These are phyloP conservation scores for Mortierella polycephala DNA, from an alignment of 371 early-diverging fungal species.

Conservation along the genomic window DNA sequence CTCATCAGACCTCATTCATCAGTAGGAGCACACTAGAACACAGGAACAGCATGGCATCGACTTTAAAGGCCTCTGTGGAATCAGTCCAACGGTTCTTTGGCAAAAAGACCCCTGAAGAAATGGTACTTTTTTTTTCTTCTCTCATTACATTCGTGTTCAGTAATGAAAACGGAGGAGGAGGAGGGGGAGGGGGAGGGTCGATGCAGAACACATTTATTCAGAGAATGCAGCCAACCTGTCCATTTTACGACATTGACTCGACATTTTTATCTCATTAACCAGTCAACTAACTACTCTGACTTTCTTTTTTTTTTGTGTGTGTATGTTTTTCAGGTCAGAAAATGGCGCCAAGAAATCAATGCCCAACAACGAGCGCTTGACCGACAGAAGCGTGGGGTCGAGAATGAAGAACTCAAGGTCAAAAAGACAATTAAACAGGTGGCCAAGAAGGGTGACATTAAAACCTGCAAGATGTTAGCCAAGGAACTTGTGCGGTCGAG, in stretches of 20 bases:
- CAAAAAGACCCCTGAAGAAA: constrained; percentile 71
- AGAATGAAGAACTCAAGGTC: constrained; percentile 85
- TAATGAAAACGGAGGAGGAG: background rate
- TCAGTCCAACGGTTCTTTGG: constrained; percentile 71
- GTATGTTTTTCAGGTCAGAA: constrained; percentile 75
- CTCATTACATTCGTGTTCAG: background rate
- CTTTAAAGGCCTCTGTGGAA: constrained; percentile 40
- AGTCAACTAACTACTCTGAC: background rate
- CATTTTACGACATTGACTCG: too few species aligned
- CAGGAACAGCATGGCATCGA: constrained; percentile 38
- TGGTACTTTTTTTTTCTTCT: constrained; percentile 54
- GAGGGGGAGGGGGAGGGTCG: too few species aligned
- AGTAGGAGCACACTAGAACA: too few species aligned
- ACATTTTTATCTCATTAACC: background rate
- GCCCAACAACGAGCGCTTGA: constrained; percentile 91
- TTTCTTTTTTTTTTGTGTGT: background rate
- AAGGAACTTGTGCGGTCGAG: constrained; percentile 86
- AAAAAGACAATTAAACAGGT: constrained; percentile 83
- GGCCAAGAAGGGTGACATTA: constrained; percentile 87
- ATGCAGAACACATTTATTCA: too few species aligned
- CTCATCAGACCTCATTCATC: too few species aligned
- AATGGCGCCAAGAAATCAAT: constrained; percentile 90
- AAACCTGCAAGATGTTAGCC: constrained; percentile 83
- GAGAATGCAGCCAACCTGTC: too few species aligned
- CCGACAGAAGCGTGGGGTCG: constrained; percentile 83